phyloP scores from a whole-genome alignment of 2,329 filamentous ascomycete species.

The Colletotrichum siamense region DNA sequence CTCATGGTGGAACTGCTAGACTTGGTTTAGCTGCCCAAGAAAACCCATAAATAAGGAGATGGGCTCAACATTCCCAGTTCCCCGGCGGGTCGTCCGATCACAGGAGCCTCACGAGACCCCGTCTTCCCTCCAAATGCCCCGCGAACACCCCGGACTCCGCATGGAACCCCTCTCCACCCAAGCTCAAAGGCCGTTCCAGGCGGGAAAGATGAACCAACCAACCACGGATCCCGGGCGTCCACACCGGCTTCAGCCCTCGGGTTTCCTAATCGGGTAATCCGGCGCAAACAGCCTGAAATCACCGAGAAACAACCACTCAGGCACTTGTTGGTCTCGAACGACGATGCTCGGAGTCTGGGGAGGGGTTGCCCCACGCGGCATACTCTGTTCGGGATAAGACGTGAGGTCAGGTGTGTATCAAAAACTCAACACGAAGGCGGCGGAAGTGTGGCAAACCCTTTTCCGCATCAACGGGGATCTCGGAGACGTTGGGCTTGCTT shows the following conservation, averaged over 20 bases:
- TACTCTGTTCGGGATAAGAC: neutral
- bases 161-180: neutral
- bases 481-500: neutral
- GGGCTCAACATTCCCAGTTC: neutral
- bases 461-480: neutral
- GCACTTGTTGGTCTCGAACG: neutral
- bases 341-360: neutral
- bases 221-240: neutral
- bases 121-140: neutral
- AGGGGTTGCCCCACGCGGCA: neutral
- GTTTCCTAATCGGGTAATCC: conserved; percentile 13
- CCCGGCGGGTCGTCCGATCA: neutral
- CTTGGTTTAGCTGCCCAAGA: neutral
- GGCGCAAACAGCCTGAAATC: neutral
- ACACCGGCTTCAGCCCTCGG: neutral
- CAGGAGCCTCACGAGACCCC: neutral
- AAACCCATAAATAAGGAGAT: neutral
- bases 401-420: neutral
- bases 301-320: neutral
- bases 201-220: neutral
- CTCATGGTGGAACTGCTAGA: neutral
- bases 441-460: neutral
- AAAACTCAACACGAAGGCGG: neutral
- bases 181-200: neutral
- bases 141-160: conserved; percentile 3